These are phyloP conservation scores for Breynia disticha DNA, from an alignment of 441 rosid species.

Conservation along the genomic window DNA sequence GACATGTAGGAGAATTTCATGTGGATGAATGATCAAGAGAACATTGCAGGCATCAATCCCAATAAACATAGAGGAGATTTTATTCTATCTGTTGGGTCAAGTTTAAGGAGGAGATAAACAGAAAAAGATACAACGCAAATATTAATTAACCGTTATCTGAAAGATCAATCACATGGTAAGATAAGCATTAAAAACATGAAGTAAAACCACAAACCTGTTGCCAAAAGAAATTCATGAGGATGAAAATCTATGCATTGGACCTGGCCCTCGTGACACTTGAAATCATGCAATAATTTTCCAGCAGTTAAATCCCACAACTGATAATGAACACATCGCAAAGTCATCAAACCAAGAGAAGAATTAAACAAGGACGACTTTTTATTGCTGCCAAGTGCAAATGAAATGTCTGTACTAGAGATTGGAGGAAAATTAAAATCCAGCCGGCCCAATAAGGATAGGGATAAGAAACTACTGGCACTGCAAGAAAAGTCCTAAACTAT, in stretches of 20 bases:
- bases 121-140: too few species aligned
- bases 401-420: neutral
- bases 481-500: too few species aligned
- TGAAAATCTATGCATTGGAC: slow-evolving; percentile 94
- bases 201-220: slow-evolving; percentile 64
- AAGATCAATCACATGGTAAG: neutral
- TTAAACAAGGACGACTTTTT: neutral
- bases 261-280: slow-evolving; percentile 89
- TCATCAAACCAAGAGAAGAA: slow-evolving; percentile 8
- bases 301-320: slow-evolving; percentile 99
- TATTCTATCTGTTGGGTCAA: neutral
- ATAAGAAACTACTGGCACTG: neutral
- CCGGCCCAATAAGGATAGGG: neutral
- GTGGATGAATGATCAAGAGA: too few species aligned
- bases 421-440: neutral
- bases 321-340: slow-evolving; percentile 9
- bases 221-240: slow-evolving; percentile 91
- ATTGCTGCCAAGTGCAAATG: neutral
- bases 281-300: slow-evolving; percentile 95
- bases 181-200: neutral
- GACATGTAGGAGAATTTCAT: too few species aligned
- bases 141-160: too few species aligned
- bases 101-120: too few species aligned
- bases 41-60: neutral
- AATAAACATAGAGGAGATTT: neutral